These are phyloP conservation scores for Arxiozyma bovina DNA, from an alignment of 1,139 yeast genomes.

Conservation along the genomic window DNA sequence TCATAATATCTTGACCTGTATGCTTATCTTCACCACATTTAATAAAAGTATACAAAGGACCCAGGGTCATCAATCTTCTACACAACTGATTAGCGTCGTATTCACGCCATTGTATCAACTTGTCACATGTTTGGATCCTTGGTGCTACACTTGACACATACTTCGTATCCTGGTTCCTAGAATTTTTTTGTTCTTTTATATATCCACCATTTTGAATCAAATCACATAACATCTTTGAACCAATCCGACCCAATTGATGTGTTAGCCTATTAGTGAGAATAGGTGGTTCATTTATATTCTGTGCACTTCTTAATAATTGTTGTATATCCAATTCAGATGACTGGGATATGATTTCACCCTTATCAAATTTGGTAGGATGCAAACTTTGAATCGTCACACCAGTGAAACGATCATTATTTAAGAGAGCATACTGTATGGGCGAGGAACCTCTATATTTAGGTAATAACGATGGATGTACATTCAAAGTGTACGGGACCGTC, in stretches of 20 bases:
- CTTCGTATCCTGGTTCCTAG: neutral
- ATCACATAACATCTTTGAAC: constrained; percentile 11
- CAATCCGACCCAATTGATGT: constrained; percentile 25
- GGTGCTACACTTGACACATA: neutral
- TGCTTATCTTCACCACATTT: constrained; percentile 14
- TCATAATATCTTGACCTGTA: neutral
- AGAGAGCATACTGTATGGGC: constrained; percentile 62
- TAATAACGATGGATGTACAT: constrained; percentile 86
- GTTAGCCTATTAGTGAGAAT: neutral
- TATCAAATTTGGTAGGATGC: constrained; percentile 80
- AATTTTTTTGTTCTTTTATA: too few relatives aligned
- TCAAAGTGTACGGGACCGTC: constrained; percentile 50
- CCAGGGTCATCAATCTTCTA: constrained; percentile 47
- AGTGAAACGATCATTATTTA: constrained; percentile 44
- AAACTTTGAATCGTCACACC: constrained; percentile 88
- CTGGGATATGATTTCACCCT: constrained; percentile 60
- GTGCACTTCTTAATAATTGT: too few relatives aligned
- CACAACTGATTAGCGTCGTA: constrained; percentile 34
- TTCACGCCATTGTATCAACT: neutral
- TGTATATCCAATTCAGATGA: neutral
- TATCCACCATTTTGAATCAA: neutral
- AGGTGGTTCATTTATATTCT: neutral
- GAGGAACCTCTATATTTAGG: constrained; percentile 85
- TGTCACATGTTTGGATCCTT: neutral
- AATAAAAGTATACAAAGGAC: constrained; percentile 47